Percentiles rank a stretch among this genome's conserved stretches.
phyloP scores from a whole-genome alignment of 495 filamentous ascomycete species.

The Daldinia vernicosa region DNA sequence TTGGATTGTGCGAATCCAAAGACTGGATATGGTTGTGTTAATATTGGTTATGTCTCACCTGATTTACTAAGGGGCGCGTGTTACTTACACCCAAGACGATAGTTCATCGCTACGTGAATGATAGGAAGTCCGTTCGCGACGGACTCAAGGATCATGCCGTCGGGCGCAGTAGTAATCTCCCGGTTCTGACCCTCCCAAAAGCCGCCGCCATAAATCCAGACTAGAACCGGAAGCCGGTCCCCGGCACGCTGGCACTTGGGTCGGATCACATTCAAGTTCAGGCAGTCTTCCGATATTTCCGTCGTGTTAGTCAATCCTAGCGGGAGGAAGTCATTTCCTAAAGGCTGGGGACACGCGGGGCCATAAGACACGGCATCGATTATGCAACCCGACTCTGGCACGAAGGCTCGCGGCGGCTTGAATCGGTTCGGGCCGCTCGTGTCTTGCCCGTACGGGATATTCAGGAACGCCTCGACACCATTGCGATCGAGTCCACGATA shows the following conservation, averaged over 20 bases:
- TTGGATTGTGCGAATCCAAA: constrained; percentile 44
- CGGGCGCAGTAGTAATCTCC: constrained; percentile 50
- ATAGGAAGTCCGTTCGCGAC: constrained; percentile 52
- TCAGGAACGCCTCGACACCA: constrained; percentile 56
- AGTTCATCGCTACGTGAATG: constrained; percentile 58
- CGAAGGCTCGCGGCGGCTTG: constrained; percentile 51
- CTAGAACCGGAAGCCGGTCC: constrained; percentile 54
- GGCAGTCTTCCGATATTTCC: constrained; percentile 55
- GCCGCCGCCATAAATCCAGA: constrained; percentile 59
- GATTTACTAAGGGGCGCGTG: background rate
- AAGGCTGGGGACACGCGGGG: constrained; percentile 54
- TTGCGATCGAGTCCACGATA: constrained; percentile 46
- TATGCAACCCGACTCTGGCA: constrained; percentile 42
- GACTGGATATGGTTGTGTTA: constrained; percentile 27
- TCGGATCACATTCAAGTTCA: constrained; percentile 56
- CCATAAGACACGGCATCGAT: constrained; percentile 54
- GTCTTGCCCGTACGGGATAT: constrained; percentile 57
- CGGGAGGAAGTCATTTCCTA: constrained; percentile 37
- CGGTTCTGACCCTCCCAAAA: constrained; percentile 48
- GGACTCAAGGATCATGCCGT: constrained; percentile 56
- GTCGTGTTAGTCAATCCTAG: constrained; percentile 46
- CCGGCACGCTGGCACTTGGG: constrained; percentile 41
- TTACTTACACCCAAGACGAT: constrained; percentile 50
- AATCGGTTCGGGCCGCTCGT: constrained; percentile 56
- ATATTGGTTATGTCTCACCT: background rate